Evolutionary conservation across 805 yeast species (phyloP).

Genomic region (Candida namnaoensis): DNA sequence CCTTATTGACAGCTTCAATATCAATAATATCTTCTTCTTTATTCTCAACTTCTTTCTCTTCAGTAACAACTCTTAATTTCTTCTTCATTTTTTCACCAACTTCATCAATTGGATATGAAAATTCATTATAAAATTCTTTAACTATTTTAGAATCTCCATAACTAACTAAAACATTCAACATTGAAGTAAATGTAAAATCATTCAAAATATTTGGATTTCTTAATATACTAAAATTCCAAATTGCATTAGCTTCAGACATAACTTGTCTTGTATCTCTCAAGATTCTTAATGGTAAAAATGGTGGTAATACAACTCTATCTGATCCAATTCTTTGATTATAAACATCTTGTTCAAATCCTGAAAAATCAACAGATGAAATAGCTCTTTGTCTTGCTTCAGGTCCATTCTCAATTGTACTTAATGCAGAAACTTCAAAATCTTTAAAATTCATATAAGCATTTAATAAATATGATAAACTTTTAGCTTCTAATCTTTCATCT

Average conservation of each 20-base stretch:
- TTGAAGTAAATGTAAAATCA: constrained; percentile 36
- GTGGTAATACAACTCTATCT: constrained; percentile 32
- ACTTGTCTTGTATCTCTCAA: constrained; percentile 34
- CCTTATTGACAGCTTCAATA: constrained; percentile 8
- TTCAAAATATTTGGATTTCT: constrained; percentile 34
- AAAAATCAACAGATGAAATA: constrained; percentile 30
- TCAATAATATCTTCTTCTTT: too few relatives aligned
- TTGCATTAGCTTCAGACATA: constrained; percentile 68
- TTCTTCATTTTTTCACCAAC: constrained; percentile 1
- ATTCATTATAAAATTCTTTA: constrained; percentile 23
- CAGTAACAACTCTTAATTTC: constrained; percentile 2
- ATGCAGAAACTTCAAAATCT: constrained; percentile 21
- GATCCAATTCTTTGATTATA: constrained; percentile 5
- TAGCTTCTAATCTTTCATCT: too few relatives aligned
- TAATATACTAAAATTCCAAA: constrained; percentile 50
- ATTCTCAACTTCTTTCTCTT: constrained; percentile 1
- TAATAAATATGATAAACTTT: constrained; percentile 24
- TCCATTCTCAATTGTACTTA: constrained; percentile 37
- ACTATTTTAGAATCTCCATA: constrained; percentile 27
- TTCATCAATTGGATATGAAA: constrained; percentile 23
- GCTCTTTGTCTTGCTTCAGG: constrained; percentile 36
- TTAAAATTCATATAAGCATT: constrained; percentile 38
- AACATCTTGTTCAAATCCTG: constrained; percentile 14
- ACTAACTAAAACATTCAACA: constrained; percentile 36
- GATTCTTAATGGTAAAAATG: constrained; percentile 57